Percentiles rank a stretch among this genome's conserved stretches.
Conservation (phyloP, 495 filamentous ascomycete genomes). For the Podospora pseudoanserina region DNA sequence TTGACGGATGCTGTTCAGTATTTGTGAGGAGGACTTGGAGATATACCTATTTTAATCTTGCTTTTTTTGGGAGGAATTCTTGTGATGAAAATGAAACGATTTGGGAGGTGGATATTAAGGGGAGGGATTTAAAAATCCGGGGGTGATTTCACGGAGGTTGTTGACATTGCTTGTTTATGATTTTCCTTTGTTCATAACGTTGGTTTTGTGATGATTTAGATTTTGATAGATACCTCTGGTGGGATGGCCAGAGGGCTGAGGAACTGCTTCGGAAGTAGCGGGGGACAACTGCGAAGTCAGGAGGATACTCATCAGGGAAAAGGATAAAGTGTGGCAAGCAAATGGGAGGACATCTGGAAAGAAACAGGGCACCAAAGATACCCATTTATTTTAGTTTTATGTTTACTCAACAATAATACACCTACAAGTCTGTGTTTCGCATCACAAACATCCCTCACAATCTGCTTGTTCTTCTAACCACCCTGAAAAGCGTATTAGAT, state of each 20-base stretch:
- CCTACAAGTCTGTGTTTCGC: not conserved
- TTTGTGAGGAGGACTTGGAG: slow-evolving; percentile 16
- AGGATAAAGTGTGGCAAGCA: not conserved
- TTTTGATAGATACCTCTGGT: not conserved
- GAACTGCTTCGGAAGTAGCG: not conserved
- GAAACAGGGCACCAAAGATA: not conserved
- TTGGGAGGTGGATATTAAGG: not conserved
- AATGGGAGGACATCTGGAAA: not conserved
- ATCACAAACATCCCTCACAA: too few species aligned
- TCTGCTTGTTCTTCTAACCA: too few species aligned
- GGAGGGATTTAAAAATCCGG: not conserved
- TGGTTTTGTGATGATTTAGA: not conserved
- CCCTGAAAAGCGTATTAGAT: too few species aligned
- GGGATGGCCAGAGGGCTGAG: not conserved
- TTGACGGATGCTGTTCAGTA: slow-evolving; percentile 46
- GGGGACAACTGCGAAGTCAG: not conserved
- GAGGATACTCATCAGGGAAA: not conserved
- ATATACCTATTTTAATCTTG: not conserved
- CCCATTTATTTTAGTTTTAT: not conserved
- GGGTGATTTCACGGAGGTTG: not conserved
- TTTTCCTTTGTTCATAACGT: slow-evolving; percentile 6
- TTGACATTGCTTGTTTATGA: slow-evolving; percentile 4
- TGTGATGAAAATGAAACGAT: not conserved
- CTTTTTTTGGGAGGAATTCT: not conserved
- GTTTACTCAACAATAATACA: slow-evolving; percentile 4